Percentiles rank a stretch among this genome's conserved stretches.
Conservation (phyloP, 371 early-diverging fungal genomes). For the Quaeritorhiza haematococci region DNA sequence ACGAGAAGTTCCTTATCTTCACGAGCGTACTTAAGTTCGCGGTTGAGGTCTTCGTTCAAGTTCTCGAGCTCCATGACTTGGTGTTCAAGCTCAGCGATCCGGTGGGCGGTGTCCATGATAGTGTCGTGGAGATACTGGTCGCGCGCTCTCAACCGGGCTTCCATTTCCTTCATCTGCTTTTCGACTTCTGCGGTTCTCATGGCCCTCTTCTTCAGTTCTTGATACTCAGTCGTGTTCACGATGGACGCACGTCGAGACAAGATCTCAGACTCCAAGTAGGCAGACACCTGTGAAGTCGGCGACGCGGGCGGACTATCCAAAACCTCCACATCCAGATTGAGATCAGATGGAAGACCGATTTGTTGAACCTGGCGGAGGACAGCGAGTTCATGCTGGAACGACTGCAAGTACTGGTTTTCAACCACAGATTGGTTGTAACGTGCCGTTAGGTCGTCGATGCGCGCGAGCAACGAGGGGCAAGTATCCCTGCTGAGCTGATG, state of each 20-base stretch:
- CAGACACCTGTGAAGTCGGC: background rate
- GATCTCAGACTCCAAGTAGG: background rate
- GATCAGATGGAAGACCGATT: background rate
- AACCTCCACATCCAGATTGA: background rate
- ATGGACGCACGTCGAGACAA: background rate
- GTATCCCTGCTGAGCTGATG: no score
- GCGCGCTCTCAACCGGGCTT: slow-evolving; percentile 26
- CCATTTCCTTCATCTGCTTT: slow-evolving; percentile 9
- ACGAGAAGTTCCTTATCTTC: slow-evolving; percentile 12
- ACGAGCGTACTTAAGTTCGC: background rate
- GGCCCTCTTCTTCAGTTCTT: slow-evolving; percentile 2
- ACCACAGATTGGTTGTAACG: no score
- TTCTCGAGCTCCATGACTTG: slow-evolving; percentile 16
- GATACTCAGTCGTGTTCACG: background rate
- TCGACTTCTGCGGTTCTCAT: slow-evolving; percentile 3
- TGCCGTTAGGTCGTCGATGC: no score
- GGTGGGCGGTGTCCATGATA: slow-evolving; percentile 32
- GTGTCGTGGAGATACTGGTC: slow-evolving; percentile 32
- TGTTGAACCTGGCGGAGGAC: background rate
- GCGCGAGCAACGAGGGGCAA: no score
- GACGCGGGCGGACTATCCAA: background rate
- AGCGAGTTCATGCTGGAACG: no score
- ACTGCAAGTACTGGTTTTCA: no score
- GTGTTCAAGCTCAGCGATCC: slow-evolving; percentile 25
- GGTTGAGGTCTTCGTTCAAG: slow-evolving; percentile 20